A percentile compares a stretch with the other conserved stretches of the same genome.
These are phyloP conservation scores for Brassica juncea DNA, from an alignment of 345 rosid genomes.

Conservation along the genomic window DNA sequence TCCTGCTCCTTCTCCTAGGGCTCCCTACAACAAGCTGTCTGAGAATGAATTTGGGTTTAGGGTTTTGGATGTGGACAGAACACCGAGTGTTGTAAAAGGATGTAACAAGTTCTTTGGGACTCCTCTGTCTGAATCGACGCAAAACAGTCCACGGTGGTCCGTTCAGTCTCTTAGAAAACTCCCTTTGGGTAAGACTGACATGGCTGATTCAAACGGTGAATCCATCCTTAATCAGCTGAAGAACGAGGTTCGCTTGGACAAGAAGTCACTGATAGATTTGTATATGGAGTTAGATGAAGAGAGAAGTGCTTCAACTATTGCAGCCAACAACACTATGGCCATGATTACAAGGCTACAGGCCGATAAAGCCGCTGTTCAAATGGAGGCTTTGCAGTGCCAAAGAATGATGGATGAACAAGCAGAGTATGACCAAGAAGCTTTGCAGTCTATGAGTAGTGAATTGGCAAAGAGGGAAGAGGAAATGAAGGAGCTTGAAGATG, in stretches of 20 bases:
- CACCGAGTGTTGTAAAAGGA: constrained; percentile 48
- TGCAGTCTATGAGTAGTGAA: constrained; percentile 58
- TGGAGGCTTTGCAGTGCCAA: constrained; percentile 97
- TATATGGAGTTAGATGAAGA: not conserved
- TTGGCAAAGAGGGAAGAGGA: constrained; percentile 64
- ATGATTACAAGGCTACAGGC: constrained; percentile 91
- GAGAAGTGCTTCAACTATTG: not conserved
- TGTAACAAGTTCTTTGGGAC: constrained; percentile 76
- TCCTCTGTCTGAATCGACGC: constrained; percentile 24
- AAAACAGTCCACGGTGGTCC: too few relatives aligned
- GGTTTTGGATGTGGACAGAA: constrained; percentile 46
- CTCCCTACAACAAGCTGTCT: constrained; percentile 44
- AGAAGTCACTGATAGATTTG: not conserved
- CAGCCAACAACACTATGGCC: constrained; percentile 88
- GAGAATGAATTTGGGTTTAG: constrained; percentile 45
- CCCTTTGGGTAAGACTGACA: constrained; percentile 12
- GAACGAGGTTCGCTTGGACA: not conserved
- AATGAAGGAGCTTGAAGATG: constrained; percentile 59
- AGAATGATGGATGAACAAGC: constrained; percentile 99
- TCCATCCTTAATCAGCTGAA: not conserved
- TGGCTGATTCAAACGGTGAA: not conserved
- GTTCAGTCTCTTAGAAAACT: constrained; percentile 41
- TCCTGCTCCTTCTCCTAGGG: constrained; percentile 51
- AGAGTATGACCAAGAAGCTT: constrained; percentile 83
- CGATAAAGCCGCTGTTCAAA: constrained; percentile 88